Evolutionary conservation across 129 eudicot genomes (phyloP), one percentile per base, ranked within the genome.

Genomic region (Ambrosia trifida): DNA sequence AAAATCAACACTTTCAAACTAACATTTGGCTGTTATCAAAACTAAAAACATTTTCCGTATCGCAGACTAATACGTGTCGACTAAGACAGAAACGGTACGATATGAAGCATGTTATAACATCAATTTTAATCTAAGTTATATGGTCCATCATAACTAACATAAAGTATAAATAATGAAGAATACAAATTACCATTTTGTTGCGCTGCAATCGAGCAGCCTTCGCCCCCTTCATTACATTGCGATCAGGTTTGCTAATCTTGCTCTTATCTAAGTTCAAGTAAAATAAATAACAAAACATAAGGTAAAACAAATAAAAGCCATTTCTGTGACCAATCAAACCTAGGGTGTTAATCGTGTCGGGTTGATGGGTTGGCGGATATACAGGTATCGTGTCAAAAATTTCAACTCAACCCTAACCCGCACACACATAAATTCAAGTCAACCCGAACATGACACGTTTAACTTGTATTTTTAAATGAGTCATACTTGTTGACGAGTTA

Each of bases 181-280:
- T 61, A 19, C 0, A 73, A 64, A 6, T 64, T 85, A 95, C 99
- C 97, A 86, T 88, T 68, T 90, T 95, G 73, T 81, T 84, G 11
- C 88, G 96, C 56, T 95, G 91, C 28, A 85, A 75, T 31, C 99
- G 81, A 64, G 94, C 94, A 52, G 96, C 91, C 18, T 85, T 83
- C 3, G 94, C 99, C 69, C 96, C 96, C 78, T 84, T 95, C 38
- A 36, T 73, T 5, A 72, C 82, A 84, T 81, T 83, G 51, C 84
- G 82, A 11, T 85, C 90, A 33, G 88, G 69, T 65, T 88, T 88
- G 16, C 86, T 68, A 65, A 76, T 82, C 79, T 80, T 86, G 70
- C 77, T 76, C 85, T 84, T 90, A 66, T 87, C 99, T 87, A 84
- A 64, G 40, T 32, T 71, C 44, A 62, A 45, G 43, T 17, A 18